phyloP scores from a whole-genome alignment of 2,329 filamentous ascomycete species.

The Penicillium freii region DNA sequence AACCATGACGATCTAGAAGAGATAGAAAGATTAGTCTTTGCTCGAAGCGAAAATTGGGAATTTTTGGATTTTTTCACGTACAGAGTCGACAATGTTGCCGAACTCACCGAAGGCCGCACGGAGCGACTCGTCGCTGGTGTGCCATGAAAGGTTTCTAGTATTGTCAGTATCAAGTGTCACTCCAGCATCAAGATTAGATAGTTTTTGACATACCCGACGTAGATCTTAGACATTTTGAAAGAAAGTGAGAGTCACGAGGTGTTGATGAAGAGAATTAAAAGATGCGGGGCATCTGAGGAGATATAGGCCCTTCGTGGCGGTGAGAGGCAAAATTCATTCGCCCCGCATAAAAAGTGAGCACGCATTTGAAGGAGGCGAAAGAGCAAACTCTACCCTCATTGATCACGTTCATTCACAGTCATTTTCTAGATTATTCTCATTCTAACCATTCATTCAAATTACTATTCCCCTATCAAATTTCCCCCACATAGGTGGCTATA shows the following conservation, averaged over 20 bases:
- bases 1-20: conserved; percentile 14
- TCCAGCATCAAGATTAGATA: neutral
- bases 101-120: conserved; percentile 9
- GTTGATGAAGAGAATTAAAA: conserved; percentile 12
- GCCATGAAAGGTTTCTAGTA: conserved; percentile 16
- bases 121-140: conserved; percentile 12
- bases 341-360: neutral
- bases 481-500: neutral
- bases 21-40: neutral
- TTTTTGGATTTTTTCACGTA: conserved; percentile 7
- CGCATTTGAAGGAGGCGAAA: neutral
- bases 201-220: conserved; percentile 13
- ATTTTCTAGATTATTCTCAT: neutral
- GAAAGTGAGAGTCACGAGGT: neutral
- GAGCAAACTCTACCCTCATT: neutral
- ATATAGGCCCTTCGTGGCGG: conserved; percentile 6
- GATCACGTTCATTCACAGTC: neutral
- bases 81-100: conserved; percentile 14
- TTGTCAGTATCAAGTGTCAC: neutral
- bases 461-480: neutral
- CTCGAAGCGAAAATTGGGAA: neutral
- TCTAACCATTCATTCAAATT: neutral
- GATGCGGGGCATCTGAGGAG: conserved; percentile 9
- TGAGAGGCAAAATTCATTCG: conserved; percentile 6
- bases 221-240: conserved; percentile 20